These are phyloP conservation scores for Bretschneidera sinensis DNA, from an alignment of 345 rosid species.

Conservation along the genomic window DNA sequence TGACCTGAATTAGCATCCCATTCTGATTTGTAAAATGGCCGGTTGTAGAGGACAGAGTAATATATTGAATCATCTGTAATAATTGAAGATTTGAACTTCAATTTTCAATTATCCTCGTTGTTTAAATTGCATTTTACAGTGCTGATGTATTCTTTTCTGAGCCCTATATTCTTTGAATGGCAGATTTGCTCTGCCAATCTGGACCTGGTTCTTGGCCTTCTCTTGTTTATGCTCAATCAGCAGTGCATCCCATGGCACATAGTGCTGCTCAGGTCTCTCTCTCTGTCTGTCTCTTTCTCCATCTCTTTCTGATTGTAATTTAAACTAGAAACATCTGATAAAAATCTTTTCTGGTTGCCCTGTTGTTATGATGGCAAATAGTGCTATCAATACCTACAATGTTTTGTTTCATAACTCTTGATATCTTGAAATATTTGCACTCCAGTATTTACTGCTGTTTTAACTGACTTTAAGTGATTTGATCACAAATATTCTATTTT, in stretches of 20 bases:
- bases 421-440: no score
- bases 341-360: no score
- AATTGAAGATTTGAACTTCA: background rate
- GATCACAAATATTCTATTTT: background rate
- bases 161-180: slow-evolving; percentile 9
- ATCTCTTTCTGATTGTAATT: background rate
- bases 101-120: background rate
- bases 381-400: no score
- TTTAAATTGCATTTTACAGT: slow-evolving; percentile 12
- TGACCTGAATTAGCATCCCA: no score
- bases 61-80: no score
- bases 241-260: slow-evolving; percentile 86
- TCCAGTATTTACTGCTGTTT: background rate
- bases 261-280: slow-evolving; percentile 93
- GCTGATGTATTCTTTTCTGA: slow-evolving; percentile 2
- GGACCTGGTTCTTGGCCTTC: slow-evolving; percentile 98
- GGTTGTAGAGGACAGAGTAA: no score
- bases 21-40: no score
- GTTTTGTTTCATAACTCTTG: background rate
- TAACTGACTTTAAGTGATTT: slow-evolving; percentile 1
- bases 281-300: no score
- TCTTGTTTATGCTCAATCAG: slow-evolving; percentile 76
- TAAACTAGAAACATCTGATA: background rate
- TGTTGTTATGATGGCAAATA: no score
- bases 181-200: slow-evolving; percentile 98